Conservation (phyloP, 176 grass and related monocot species). For the sorghum (Sorghum bicolor) region DNA sequence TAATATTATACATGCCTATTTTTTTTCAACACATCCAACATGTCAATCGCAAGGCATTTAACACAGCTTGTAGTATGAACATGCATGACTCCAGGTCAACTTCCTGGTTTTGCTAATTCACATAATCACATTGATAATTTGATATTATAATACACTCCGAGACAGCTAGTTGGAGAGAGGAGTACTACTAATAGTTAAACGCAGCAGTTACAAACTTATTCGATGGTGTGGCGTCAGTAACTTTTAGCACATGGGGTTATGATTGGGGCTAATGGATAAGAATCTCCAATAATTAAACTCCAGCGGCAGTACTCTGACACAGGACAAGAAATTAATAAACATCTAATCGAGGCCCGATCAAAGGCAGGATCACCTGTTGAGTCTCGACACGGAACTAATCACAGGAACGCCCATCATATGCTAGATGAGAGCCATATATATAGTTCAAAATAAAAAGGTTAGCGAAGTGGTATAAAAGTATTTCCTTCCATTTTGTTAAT, state of each 20-base stretch:
- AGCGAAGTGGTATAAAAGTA: neutral
- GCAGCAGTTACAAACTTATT: neutral
- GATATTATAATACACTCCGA: neutral
- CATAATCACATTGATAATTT: neutral
- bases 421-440: neutral
- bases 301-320: constrained; percentile 21
- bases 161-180: neutral
- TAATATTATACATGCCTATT: neutral
- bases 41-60: neutral
- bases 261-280: constrained; percentile 48
- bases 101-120: neutral
- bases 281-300: constrained; percentile 43
- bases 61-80: neutral
- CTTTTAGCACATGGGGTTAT: constrained; percentile 45
- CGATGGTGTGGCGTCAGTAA: constrained; percentile 12
- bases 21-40: neutral
- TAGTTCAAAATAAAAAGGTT: constrained; percentile 2
- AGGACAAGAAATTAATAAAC: constrained; percentile 32
- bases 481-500: constrained; percentile 41
- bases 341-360: constrained; percentile 27
- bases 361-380: constrained; percentile 30
- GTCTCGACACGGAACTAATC: constrained; percentile 4
- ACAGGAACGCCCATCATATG: constrained; percentile 16
- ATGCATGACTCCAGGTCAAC: neutral
- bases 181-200: neutral